Evolutionary conservation across 495 filamentous ascomycete genomes (phyloP).

Genomic region (Annulohypoxylon bovei): DNA sequence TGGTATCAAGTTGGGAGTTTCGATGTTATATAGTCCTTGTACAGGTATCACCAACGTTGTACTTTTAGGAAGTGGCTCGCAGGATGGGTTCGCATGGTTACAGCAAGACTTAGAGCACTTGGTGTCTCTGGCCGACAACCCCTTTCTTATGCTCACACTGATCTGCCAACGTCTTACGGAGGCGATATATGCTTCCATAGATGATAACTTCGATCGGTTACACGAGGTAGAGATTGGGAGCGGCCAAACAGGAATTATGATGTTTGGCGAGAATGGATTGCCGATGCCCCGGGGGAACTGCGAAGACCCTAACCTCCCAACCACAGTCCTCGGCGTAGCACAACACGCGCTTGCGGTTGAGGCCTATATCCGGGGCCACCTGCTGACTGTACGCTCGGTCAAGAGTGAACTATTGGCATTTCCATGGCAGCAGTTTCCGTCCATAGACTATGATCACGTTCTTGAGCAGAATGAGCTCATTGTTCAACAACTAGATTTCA

Average conservation of each 20-base stretch:
- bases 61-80: constrained; percentile 3
- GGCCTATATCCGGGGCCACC: constrained; percentile 13
- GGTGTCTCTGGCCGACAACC: constrained; percentile 12
- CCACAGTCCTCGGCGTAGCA: constrained; percentile 15
- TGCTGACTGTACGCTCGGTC: constrained; percentile 5
- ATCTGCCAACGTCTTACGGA: constrained; percentile 24
- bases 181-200: constrained; percentile 9
- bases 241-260: constrained; percentile 25
- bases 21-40: constrained; percentile 20
- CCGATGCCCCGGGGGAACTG: constrained; percentile 22
- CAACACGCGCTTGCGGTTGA: constrained; percentile 18
- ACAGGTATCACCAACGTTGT: constrained; percentile 4
- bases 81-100: constrained; percentile 18
- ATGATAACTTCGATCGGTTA: constrained; percentile 10
- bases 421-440: constrained; percentile 6
- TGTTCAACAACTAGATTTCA: constrained; percentile 20
- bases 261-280: constrained; percentile 19
- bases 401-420: constrained; percentile 17
- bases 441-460: neutral
- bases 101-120: constrained; percentile 12
- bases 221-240: constrained; percentile 20
- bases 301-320: constrained; percentile 12
- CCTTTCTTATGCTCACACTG: constrained; percentile 12
- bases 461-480: constrained; percentile 23
- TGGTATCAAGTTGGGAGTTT: constrained; percentile 8